Evolutionary conservation across 805 yeast genomes (phyloP), one percentile per base, ranked within the genome.

Genomic region (Komagataella populi): DNA sequence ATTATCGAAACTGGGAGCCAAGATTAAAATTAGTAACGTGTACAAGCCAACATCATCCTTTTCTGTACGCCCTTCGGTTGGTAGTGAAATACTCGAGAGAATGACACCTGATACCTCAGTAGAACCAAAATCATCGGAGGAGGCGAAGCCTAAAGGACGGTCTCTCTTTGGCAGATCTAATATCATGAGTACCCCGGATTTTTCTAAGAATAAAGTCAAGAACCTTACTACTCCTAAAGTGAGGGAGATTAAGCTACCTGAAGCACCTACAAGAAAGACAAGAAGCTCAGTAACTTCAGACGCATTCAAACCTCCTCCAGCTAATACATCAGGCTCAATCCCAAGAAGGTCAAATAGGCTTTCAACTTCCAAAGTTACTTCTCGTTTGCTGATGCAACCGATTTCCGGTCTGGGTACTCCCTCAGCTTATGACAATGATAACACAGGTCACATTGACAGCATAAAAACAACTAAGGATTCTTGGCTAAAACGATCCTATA

Each of bases 1-100:
- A 46, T 68, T 93, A 48, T 80, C 88, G 58, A 72, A 73, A 48
- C 68, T 84, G 67, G 93, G 95, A 10, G 87, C 84, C 17, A 77
- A 77, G 53, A 73, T 88, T 17, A 78, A 80, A 53, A 79, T 83
- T 5, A 76, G 76, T 55, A 64, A 80, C 0, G 69, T 81, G 24
- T 82, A 71, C 62, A 74, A 72, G 52, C 39, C 39, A 12, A 30
- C 39, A 3, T 30, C 39, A 10, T 10, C 39, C 39, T 30, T 30
- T 14, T 30, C 39, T 4, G 14, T 30, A 4, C 10, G 14, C 8
- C 39, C 39, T 4, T 14, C 39, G 14, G 39, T 14, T 10, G 39
- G 39, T 30, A 30, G 4, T 30, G 39, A 30, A 30, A 10, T 30
- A 30, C 14, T 30, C 8, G 39, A 30, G n/a, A 30, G 39, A 8